Evolutionary conservation across 768 basidiomycete genomes (phyloP), one percentile per base, ranked within the genome.

Genomic region (Amanita pallidorosea): DNA sequence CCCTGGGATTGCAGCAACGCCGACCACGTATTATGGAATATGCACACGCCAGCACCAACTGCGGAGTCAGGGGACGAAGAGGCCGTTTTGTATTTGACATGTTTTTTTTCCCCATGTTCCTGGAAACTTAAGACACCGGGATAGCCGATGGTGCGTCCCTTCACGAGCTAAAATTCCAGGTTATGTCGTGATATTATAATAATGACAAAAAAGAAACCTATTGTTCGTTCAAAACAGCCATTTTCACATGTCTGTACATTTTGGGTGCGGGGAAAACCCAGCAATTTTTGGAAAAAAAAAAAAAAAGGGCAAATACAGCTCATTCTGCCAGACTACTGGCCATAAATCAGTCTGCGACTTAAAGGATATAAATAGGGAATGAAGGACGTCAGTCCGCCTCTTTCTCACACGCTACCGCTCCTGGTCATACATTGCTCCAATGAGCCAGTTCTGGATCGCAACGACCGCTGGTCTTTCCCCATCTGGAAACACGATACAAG

Each of bases 121-220:
- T 46, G 17, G 12, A 29, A 33, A 46, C 45, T 48, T 48, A 48
- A 27, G 36, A 48, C 15, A 27, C 47, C 47, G 47, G 36, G 25
- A 37, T 37, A 38, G 25, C 47, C 47, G 47, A 27, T 13, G 25
- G 1, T 9, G 9, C 27, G 43, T 45, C 43, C 25, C 43, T 45
- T 29, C 15, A 12, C 9, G 40, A 41, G 18, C 40, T 41, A 29
- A 29, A 43, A 29, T n/a, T 29, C 25, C 9, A 27, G 23, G 22
- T n/a, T 13, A 29, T 15, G 43, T 27, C 29, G 13, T 7, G 6
- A 44, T 38, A 20, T n/a, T n/a, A n/a, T n/a, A n/a, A n/a, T 4
- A 5, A 41, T 9, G 17, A 18, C 18, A 41, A 20, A 20, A 41
- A 20, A 20, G 17, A 41, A 20, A 38, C n/a, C 15, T n/a, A 15